phyloP scores from a whole-genome alignment of 116 monocot genomes.

The Iris pallida region DNA sequence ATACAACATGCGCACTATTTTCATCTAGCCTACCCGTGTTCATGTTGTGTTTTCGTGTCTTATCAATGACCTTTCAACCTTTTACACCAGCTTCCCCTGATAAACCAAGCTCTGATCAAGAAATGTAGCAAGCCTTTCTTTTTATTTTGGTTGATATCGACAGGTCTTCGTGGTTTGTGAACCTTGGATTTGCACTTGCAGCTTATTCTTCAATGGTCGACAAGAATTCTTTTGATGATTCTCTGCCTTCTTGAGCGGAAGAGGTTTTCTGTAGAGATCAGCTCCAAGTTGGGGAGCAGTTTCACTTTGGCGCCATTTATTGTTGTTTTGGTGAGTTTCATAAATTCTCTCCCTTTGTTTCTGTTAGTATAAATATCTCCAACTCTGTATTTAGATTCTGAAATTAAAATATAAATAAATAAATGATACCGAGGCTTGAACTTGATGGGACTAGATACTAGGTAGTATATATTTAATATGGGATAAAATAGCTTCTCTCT shows the following conservation, averaged over 20 bases:
- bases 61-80: no score
- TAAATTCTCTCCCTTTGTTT: not conserved
- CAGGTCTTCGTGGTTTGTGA: conserved; percentile 61
- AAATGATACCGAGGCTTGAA: no score
- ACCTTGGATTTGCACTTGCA: conserved; percentile 66
- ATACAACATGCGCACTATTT: no score
- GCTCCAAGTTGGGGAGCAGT: conserved; percentile 77
- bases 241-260: conserved; percentile 60
- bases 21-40: not conserved
- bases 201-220: conserved; percentile 81
- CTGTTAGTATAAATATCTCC: no score
- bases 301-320: conserved; percentile 78
- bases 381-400: no score
- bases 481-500: no score
- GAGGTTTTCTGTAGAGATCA: conserved; percentile 52
- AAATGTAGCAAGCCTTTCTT: conserved; percentile 29
- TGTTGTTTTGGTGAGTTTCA: conserved; percentile 66
- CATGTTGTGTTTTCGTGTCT: not conserved
- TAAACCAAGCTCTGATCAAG: not conserved
- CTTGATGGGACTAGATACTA: no score
- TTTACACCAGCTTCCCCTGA: not conserved
- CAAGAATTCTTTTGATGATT: conserved; percentile 66
- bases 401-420: no score
- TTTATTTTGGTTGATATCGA: conserved; percentile 79
- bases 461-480: no score